phyloP scores from a whole-genome alignment of 176 grass and related monocot genomes.

The Ensete ventricosum region DNA sequence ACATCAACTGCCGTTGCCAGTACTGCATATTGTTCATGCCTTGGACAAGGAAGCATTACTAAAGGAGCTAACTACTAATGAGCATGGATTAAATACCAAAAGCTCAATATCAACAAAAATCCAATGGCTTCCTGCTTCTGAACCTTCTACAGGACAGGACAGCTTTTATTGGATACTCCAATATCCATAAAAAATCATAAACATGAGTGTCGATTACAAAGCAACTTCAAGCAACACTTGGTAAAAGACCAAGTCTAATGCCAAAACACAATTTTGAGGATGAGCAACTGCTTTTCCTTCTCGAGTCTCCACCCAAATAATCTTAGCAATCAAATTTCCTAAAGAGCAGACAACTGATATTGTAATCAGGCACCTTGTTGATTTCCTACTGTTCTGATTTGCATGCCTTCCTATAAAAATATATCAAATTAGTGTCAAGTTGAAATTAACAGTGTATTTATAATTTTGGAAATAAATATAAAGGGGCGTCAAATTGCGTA shows the following conservation, averaged over 20 bases:
- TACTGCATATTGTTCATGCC: conserved; percentile 31
- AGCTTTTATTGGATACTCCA: background rate
- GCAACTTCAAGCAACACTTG: background rate
- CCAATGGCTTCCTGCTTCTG: background rate
- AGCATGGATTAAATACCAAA: background rate
- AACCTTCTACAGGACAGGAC: background rate
- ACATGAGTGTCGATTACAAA: background rate
- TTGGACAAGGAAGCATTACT: background rate
- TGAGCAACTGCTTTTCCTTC: background rate
- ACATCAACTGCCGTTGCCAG: conserved; percentile 37
- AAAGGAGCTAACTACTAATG: background rate
- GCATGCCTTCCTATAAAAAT: background rate
- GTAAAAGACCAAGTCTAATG: background rate
- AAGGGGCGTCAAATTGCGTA: too few relatives aligned
- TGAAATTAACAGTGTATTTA: background rate
- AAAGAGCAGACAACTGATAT: background rate
- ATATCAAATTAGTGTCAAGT: background rate
- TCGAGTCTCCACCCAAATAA: background rate
- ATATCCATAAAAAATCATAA: background rate
- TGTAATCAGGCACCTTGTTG: background rate
- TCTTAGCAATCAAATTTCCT: background rate
- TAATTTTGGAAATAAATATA: background rate
- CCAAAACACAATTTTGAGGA: background rate
- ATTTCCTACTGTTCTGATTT: background rate
- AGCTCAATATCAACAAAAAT: background rate